These are phyloP conservation scores for Biscogniauxia sp. DNA, from an alignment of 2,329 filamentous ascomycete genomes.

Conservation along the genomic window DNA sequence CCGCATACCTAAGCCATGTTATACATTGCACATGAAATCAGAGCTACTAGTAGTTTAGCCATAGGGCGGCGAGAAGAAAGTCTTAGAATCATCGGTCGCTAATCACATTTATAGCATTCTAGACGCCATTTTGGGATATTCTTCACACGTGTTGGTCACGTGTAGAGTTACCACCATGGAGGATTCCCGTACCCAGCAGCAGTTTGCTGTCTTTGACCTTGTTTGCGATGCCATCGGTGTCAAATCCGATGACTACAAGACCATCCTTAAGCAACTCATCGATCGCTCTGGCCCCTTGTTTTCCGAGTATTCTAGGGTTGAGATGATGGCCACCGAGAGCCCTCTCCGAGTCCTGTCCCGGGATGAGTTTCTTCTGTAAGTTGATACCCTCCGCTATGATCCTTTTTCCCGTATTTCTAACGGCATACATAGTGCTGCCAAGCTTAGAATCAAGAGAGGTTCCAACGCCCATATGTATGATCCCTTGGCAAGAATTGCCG, in stretches of 20 bases:
- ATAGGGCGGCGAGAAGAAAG: background rate
- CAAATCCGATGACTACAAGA: background rate
- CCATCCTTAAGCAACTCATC: background rate
- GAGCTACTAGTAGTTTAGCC: background rate
- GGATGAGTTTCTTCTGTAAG: slow-evolving; percentile 19
- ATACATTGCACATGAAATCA: background rate
- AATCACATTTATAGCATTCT: background rate
- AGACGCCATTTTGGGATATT: background rate
- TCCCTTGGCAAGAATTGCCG: background rate
- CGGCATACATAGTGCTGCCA: background rate
- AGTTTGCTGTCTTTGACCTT: background rate
- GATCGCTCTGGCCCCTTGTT: background rate
- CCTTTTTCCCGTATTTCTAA: background rate
- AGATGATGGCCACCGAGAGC: slow-evolving; percentile 12
- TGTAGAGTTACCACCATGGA: background rate
- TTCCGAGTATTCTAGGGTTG: background rate
- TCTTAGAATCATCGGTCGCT: background rate
- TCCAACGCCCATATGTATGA: background rate
- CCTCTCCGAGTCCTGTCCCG: slow-evolving; percentile 13
- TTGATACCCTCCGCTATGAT: background rate
- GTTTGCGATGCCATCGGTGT: background rate
- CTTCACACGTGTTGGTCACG: background rate
- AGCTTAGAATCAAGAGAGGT: background rate
- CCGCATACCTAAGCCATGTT: background rate
- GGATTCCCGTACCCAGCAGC: background rate